Evolutionary conservation across 257 asterid genomes (phyloP), one percentile per base, ranked within the genome.

Genomic region (Jacaranda mimosifolia): DNA sequence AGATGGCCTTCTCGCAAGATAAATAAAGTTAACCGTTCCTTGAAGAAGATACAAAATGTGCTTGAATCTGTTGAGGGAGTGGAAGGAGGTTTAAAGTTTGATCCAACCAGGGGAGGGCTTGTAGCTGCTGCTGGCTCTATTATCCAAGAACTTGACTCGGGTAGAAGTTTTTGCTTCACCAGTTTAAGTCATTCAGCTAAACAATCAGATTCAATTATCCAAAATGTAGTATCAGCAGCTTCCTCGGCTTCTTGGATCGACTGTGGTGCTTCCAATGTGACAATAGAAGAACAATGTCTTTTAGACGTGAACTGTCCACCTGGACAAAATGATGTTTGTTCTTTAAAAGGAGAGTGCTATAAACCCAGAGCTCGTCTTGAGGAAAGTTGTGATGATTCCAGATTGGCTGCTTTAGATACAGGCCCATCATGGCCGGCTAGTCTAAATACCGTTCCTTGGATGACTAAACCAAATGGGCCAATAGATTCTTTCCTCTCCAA

Each of bases 1-100:
- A 87, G 98, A 75, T 93, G 97, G 98, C 97, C 98, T 75, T 93
- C 95, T 49, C 91, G 98, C 63, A 91, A 88, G 83, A 88, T 91
- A 75, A 91, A 85, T 70, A 93, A 91, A 80, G 97, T 90, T 14
- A 89, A 91, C 63, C 92, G 94, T 38, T 93, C 98, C 49, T 75
- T 91, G 55, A 82, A 77, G 81, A 91, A 86, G 62, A 85, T 93
- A 70, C 96, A 79, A 68, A 86, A 85, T 18, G 90, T 90, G 81
- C 88, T 93, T 1, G 85, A 93, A 70, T 89, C 96, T 43, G 96
- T 88, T 64, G 91, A 90, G 5, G 96, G 97, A 4, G 81, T 91
- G 36, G 91, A 82, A 82, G 91, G 93, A 26, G 92, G 91, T 48
- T 60, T 91, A 26, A 85, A 87, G 81, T 85, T 85, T 63, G 89